Evolutionary conservation across 225 moss, liverwort and hornwort species (phyloP).

Genomic region (Sphagnum contortum): DNA sequence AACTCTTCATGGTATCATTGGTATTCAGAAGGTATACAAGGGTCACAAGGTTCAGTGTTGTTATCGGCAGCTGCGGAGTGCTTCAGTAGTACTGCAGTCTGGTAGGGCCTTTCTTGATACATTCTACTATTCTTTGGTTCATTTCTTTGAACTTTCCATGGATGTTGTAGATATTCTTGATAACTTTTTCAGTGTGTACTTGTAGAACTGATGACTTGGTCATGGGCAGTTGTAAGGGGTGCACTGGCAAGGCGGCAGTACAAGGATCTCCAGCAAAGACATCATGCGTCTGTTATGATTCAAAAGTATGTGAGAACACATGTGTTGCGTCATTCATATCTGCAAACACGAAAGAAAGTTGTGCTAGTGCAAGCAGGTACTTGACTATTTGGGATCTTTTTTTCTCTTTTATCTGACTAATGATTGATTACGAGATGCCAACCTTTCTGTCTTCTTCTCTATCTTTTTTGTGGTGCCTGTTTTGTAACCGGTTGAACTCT

Average conservation of each 20-base stretch:
- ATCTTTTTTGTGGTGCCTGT: background rate
- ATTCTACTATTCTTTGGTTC: too few species aligned
- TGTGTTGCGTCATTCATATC: conserved; percentile 13
- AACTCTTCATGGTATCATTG: conserved; percentile 38
- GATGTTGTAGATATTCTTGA: too few species aligned
- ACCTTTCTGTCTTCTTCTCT: background rate
- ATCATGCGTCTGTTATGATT: conserved; percentile 37
- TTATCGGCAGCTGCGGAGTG: conserved; percentile 33
- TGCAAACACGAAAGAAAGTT: conserved; percentile 13
- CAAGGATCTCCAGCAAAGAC: conserved; percentile 19
- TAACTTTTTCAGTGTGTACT: too few species aligned
- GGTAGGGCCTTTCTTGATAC: conserved; percentile 14
- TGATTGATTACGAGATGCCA: background rate
- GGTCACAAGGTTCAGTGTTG: conserved; percentile 34
- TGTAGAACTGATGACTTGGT: too few species aligned
- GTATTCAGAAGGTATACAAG: conserved; percentile 41
- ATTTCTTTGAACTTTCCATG: too few species aligned
- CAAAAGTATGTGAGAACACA: conserved; percentile 33
- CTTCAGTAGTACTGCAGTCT: conserved; percentile 31
- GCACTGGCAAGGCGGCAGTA: conserved; percentile 36
- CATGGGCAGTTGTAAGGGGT: conserved; percentile 39
- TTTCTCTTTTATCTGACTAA: background rate
- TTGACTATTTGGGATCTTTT: background rate
- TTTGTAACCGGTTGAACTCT: conserved; percentile 1
- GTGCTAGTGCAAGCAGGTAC: conserved; percentile 40